These are phyloP conservation scores for Aspergillus candidus DNA, from an alignment of 2,329 filamentous ascomycete genomes.

Conservation along the genomic window DNA sequence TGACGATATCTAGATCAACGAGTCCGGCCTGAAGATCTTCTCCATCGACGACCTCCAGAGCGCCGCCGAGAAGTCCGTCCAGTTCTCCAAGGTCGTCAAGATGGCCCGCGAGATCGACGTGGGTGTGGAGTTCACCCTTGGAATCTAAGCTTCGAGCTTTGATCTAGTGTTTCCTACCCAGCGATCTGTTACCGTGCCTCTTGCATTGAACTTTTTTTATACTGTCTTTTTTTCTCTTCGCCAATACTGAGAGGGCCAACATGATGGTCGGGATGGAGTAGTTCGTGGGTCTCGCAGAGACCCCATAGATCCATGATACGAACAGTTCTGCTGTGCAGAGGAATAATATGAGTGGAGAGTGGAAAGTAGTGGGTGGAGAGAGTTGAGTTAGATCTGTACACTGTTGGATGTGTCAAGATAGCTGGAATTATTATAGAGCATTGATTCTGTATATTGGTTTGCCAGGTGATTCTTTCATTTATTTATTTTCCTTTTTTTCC, in stretches of 20 bases:
- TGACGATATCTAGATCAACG: slow-evolving; percentile 61
- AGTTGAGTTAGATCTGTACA: not conserved
- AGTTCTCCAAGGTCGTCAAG: slow-evolving; percentile 99
- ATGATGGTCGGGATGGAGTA: no score
- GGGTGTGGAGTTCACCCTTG: slow-evolving; percentile 88
- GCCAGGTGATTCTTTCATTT: slow-evolving; percentile 7
- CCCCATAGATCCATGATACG: no score
- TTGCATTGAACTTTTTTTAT: not conserved
- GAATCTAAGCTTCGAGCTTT: slow-evolving; percentile 60
- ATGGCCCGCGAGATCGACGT: slow-evolving; percentile 97
- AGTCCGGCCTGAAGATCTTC: slow-evolving; percentile 99
- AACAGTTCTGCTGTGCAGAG: not conserved
- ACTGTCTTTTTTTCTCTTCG: not conserved
- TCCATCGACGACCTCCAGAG: slow-evolving; percentile 96
- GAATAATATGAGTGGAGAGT: not conserved
- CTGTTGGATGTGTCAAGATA: slow-evolving; percentile 1
- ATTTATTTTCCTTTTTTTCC: slow-evolving; percentile 10
- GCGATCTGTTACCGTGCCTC: not conserved
- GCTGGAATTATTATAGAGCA: slow-evolving; percentile 15
- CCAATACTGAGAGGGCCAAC: no score
- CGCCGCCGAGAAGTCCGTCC: slow-evolving; percentile 95
- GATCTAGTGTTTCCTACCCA: not conserved
- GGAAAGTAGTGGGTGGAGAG: not conserved
- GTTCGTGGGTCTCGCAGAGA: no score
- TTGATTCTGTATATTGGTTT: slow-evolving; percentile 21